A percentile compares a stretch with the other conserved stretches of the same genome.
Conservation (phyloP, 192 early-diverging fungal genomes). For the Coemansia sp. region DNA sequence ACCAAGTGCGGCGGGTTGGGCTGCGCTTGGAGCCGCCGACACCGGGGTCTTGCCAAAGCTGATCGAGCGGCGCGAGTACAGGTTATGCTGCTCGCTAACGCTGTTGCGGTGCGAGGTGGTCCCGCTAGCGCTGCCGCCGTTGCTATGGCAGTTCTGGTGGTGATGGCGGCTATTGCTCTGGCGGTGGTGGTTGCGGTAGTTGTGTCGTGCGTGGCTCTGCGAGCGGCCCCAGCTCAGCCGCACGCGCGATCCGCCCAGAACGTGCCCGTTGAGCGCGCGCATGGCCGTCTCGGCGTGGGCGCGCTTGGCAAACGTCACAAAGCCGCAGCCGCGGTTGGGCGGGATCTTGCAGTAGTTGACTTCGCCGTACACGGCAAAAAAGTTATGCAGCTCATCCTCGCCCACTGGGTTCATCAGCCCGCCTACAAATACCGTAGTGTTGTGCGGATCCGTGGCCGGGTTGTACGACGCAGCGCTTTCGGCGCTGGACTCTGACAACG, state of each 20-base stretch:
- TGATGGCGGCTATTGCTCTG: constrained; percentile 27
- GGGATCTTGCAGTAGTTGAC: constrained; percentile 94
- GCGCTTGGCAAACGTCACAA: constrained; percentile 85
- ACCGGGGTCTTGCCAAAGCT: constrained; percentile 33
- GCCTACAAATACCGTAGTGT: constrained; percentile 98
- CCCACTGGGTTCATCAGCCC: constrained; percentile 76
- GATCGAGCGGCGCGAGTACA: constrained; percentile 34
- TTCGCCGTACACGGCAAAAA: constrained; percentile 86
- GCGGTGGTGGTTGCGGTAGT: constrained; percentile 39
- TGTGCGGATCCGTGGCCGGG: constrained; percentile 69
- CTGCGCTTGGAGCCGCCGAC: constrained; percentile 2
- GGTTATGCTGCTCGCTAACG: constrained; percentile 35
- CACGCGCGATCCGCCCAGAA: constrained; percentile 71
- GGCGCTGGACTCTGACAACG: constrained; percentile 25
- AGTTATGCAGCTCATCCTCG: constrained; percentile 80
- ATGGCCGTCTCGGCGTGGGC: constrained; percentile 87
- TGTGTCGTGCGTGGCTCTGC: constrained; percentile 46
- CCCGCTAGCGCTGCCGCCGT: constrained; percentile 34
- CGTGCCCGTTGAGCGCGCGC: constrained; percentile 80
- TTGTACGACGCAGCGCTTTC: constrained; percentile 43
- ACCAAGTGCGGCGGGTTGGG: constrained; percentile 20
- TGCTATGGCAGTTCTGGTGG: constrained; percentile 28
- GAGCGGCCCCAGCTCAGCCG: constrained; percentile 71
- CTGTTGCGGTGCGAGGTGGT: constrained; percentile 39
- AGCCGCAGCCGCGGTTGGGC: constrained; percentile 90